A percentile compares a stretch with the other conserved stretches of the same genome.
Evolutionary conservation across 2,329 filamentous ascomycete genomes (phyloP).

Genomic region (Aspergillus novofumigatus): DNA sequence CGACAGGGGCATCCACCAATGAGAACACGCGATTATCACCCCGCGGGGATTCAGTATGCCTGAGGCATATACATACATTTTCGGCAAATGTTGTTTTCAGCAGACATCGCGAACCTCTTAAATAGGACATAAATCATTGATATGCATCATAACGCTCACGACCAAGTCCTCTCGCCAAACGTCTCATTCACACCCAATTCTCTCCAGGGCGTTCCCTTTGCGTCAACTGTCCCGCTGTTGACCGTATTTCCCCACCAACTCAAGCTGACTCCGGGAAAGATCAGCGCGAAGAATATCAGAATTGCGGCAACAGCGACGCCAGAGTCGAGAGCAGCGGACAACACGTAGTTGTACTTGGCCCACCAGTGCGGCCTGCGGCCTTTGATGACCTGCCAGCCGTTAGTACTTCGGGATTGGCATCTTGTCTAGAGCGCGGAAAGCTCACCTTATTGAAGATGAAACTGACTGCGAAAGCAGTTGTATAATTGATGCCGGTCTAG

Average conservation of each 20-base stretch:
- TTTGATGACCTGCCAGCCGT: conserved; percentile 9
- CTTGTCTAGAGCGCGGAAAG: background rate
- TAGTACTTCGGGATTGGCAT: background rate
- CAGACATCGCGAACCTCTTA: background rate
- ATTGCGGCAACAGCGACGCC: conserved; percentile 34
- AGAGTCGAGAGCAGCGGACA: conserved; percentile 32
- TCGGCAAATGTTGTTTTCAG: background rate
- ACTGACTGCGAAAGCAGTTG: conserved; percentile 23
- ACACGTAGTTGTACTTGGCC: conserved; percentile 30
- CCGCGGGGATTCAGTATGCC: conserved; percentile 1
- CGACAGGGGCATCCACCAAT: background rate
- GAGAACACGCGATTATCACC: background rate
- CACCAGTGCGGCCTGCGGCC: conserved; percentile 16
- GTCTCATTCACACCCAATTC: conserved; percentile 10
- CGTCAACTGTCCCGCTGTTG: conserved; percentile 31
- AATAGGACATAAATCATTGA: background rate
- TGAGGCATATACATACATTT: background rate
- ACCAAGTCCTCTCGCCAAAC: conserved; percentile 11
- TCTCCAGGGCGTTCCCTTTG: conserved; percentile 23
- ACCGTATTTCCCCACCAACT: conserved; percentile 35
- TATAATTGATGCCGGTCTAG: conserved; percentile 23
- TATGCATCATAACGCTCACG: background rate
- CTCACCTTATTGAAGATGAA: conserved; percentile 32
- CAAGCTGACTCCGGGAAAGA: conserved; percentile 28
- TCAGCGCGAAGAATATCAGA: conserved; percentile 35